Base-by-base conservation (phyloP, 2,329 filamentous ascomycete genomes). In the Cercospora berteroae region DNA sequence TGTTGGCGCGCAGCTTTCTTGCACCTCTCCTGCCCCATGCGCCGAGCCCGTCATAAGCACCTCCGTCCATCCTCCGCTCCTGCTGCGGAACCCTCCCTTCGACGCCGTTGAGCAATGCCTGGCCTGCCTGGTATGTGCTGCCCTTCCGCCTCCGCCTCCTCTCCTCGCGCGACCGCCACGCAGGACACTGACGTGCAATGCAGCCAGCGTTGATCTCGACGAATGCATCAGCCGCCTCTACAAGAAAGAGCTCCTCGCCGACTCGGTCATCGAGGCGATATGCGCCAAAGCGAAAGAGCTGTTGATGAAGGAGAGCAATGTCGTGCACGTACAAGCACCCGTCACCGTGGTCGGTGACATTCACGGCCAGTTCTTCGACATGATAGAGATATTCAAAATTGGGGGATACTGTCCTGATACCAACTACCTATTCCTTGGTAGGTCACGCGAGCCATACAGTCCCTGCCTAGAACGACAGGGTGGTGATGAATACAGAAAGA, bases 281-380 rank as follows among this genome's bases (percentile, higher is more conserved):
- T 99, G 95, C 83, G 94, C 95, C 80, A 99, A 99, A 81, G 95
- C 96, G 23, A 99, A 99, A 79, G 95, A 99, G 84, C 86, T 99
- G 74, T 87, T 99, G 74, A 99, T 99, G 95, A 94, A 96, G 79
- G 95, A 99, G 88, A 98, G 94, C 87, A 99, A 99, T 82, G 95
- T 99, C 70, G 95, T 99, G 68, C 95, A 99, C 80, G 96, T 99
- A 70, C 89, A 89, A 74, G 94, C 95, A 33, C 95, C 95, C 1
- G 93, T 99, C 67, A 99, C 95, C 16, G 95, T 99, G 9, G 95
- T 99, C 44, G 95, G 95, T 72, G 95, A 99, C 79, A 99, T 99
- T 73, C 95, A 99, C 80, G 95, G 95, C 67, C 95, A 99, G 81
- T 99, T 99, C 83, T 98, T 94, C 81, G 95, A 99, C 80, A 88